Evolutionary conservation across 2,329 filamentous ascomycete genomes (phyloP), one percentile per base, ranked within the genome.

Genomic region (Beauveria australis): DNA sequence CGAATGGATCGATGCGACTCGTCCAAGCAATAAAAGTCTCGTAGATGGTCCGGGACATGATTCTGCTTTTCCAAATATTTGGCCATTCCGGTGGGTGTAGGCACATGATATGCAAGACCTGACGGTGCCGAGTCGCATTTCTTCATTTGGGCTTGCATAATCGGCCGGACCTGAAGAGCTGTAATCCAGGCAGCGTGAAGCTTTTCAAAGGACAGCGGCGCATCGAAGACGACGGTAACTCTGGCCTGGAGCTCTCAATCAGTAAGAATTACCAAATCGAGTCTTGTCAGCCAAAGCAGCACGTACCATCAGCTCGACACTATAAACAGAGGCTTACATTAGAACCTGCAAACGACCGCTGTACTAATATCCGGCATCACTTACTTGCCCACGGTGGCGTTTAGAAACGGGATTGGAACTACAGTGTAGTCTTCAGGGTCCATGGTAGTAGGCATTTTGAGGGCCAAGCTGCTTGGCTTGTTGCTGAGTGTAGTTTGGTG

Each of bases 301-400:
- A 41, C 53, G 53, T 56, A 56, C 53, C 41, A 56, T 56, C 18
- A 56, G 22, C 19, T 56, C 53, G 14, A 56, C 41, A 24, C 53
- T 56, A 18, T 37, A 9, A 47, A 22, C 3, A 46, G 41, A 22
- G 18, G 24, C 49, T 16, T 12, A 9, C 3, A 40, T 52, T 52
- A 52, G 49, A n/a, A 52, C 8, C 30, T 52, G 28, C 5, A 6
- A 22, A 1, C 19, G 2, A 30, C n/a, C 9, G 19, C 4, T 40
- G 33, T 10, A 16, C n/a, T 2, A 7, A 12, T 22, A 33, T 40
- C 3, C 8, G 3, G 3, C 1, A 3, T 56, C 7, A 46, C 53
- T 33, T 47, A 56, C 53, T 56, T 56, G 33, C 53, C 8, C 26
- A 56, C 41, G 9, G 53, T 56, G 18, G 41, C 53, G 5, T 56